A percentile compares a stretch with the other conserved stretches of the same genome.
Evolutionary conservation across 1,284 basidiomycete genomes (phyloP).

Genomic region (Melampsora americana): DNA sequence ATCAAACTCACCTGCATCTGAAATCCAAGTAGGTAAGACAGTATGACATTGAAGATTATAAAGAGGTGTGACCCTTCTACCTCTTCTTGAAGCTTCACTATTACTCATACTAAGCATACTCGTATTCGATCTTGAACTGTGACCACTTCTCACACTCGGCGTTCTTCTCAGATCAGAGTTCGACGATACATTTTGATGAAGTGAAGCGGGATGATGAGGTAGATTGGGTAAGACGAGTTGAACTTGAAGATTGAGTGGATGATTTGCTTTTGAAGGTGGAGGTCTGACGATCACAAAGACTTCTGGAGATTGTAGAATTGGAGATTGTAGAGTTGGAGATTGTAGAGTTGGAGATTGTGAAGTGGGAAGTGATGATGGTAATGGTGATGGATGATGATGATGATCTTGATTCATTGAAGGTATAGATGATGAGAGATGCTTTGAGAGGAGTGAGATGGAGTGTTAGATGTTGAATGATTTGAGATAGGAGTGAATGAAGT

Average conservation of each 20-base stretch:
- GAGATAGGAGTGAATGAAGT: not conserved
- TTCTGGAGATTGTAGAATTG: constrained; percentile 1
- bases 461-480: not conserved
- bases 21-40: constrained; percentile 82
- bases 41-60: constrained; percentile 92
- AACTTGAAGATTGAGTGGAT: constrained; percentile 87
- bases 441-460: constrained; percentile 22
- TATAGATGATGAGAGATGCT: not conserved
- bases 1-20: constrained; percentile 62
- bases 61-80: constrained; percentile 79
- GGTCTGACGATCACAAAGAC: constrained; percentile 69
- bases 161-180: not conserved
- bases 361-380: not conserved
- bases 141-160: constrained; percentile 51
- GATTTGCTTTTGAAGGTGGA: constrained; percentile 74
- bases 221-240: constrained; percentile 65
- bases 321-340: not conserved
- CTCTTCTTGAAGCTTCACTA: constrained; percentile 59
- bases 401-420: not conserved
- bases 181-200: not conserved
- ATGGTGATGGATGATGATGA: not conserved
- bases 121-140: constrained; percentile 55
- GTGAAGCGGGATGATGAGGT: not conserved
- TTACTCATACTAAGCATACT: constrained; percentile 59
- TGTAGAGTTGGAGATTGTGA: not conserved